Conservation (phyloP, 768 basidiomycete species). For the Lyophyllum semitale region DNA sequence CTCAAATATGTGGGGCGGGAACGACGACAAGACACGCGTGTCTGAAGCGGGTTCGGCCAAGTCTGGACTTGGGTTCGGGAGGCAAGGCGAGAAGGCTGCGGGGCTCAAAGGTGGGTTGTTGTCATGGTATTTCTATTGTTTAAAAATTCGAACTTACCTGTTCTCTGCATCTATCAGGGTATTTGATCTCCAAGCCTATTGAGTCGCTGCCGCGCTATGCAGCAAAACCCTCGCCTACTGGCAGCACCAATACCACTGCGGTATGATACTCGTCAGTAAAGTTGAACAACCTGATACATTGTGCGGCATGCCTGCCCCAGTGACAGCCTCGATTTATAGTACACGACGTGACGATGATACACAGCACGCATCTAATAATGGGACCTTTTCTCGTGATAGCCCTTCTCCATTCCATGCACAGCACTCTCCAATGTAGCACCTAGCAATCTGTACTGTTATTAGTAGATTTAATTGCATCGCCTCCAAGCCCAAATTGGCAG, state of each 20-base stretch:
- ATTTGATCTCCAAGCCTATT: slow-evolving; percentile 60
- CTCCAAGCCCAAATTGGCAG: background rate
- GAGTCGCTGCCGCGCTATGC: slow-evolving; percentile 65
- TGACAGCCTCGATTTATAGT: background rate
- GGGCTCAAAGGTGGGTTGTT: slow-evolving; percentile 50
- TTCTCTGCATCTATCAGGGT: slow-evolving; percentile 34
- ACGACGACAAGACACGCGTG: slow-evolving; percentile 11
- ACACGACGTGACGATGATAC: background rate
- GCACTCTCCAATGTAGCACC: slow-evolving; percentile 5
- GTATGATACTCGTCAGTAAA: background rate
- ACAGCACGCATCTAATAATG: background rate
- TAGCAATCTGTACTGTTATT: slow-evolving; percentile 3
- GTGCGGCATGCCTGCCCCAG: background rate
- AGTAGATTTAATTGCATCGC: slow-evolving; percentile 1
- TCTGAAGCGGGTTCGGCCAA: slow-evolving; percentile 27
- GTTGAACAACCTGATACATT: background rate
- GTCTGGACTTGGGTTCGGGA: slow-evolving; percentile 75
- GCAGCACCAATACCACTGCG: slow-evolving; percentile 7
- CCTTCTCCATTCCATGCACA: background rate
- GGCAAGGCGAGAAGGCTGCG: slow-evolving; percentile 76
- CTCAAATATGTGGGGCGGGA: slow-evolving; percentile 30
- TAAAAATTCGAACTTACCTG: slow-evolving; percentile 2
- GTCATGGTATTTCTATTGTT: background rate
- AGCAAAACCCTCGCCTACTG: slow-evolving; percentile 29
- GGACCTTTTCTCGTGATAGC: background rate